Evolutionary conservation across 78 protist species (phyloP), one percentile per base, ranked within the genome.

Genomic region (Isochrysis galbana): DNA sequence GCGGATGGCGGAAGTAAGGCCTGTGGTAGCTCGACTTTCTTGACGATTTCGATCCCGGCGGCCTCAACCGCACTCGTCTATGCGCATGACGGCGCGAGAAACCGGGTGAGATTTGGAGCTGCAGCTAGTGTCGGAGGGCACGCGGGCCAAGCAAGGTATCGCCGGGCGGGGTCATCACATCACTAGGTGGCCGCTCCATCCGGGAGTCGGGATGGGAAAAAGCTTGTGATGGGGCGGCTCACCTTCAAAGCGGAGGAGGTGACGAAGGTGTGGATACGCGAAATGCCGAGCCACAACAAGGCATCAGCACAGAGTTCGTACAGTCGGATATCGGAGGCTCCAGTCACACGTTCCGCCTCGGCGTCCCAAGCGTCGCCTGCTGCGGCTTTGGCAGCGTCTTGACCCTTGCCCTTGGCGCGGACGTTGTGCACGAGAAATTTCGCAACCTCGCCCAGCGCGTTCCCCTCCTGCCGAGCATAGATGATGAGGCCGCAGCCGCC

Each of bases 401-500:
- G 29, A 5, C 82, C 82, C 36, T 14, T 14, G 41, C 4, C 7
- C 51, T 67, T 39, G 7, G 61, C 61, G 89, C 90, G 72, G 25
- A 92, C 94, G 89, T 93, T 93, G 94, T 93, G 89, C 23, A 93
- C 92, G 36, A 87, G 5, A 80, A 78, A 93, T 89, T 93, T 93
- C 34, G 92, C 51, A 55, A 93, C 94, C 61, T 93, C 94, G 7
- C 94, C 94, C 1, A 93, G 92, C 29, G 88, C 47, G 91, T 38
- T 36, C 23, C 94, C 94, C 42, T 93, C 94, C 89, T 87, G 74
- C 19, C 94, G 41, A 44, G 45, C 23, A 92, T 93, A 93, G 72
- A 93, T 72, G 44, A 93, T 89, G 70, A 93, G 54, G 14, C 94
- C 94, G 14, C 54, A 90, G 88, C 94, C 94, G 44, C 94, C 94